Evolutionary conservation across 352 stramenopile genomes (phyloP).

Genomic region (Phytophthora aleatoria): DNA sequence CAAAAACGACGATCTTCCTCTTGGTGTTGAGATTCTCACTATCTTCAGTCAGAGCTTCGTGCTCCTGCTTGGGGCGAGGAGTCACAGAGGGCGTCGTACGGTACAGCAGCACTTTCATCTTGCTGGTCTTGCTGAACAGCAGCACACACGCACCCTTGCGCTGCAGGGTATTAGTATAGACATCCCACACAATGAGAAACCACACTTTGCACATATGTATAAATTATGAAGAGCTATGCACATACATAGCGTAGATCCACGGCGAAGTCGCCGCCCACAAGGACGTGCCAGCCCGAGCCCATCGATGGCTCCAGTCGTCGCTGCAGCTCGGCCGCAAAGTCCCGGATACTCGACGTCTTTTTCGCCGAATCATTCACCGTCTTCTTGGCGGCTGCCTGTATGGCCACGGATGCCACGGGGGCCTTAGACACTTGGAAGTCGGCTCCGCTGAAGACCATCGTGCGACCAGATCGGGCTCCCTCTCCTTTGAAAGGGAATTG

Average conservation of each 20-base stretch:
- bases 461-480: slow-evolving; percentile 3
- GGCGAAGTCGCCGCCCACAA: slow-evolving; percentile 69
- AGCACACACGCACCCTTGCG: slow-evolving; percentile 72
- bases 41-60: slow-evolving; percentile 28
- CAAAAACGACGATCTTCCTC: slow-evolving; percentile 56
- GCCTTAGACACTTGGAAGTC: slow-evolving; percentile 71
- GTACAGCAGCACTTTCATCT: slow-evolving; percentile 79
- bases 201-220: slow-evolving; percentile 2
- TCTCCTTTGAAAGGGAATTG: slow-evolving; percentile 6
- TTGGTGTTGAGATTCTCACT: slow-evolving; percentile 22
- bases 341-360: slow-evolving; percentile 62
- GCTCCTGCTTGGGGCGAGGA: slow-evolving; percentile 38
- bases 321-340: slow-evolving; percentile 55
- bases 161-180: slow-evolving; percentile 30
- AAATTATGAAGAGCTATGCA: not conserved
- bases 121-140: slow-evolving; percentile 59
- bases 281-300: slow-evolving; percentile 70
- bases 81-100: slow-evolving; percentile 55
- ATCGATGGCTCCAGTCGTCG: slow-evolving; percentile 47
- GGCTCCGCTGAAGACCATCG: slow-evolving; percentile 56
- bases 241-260: slow-evolving; percentile 83
- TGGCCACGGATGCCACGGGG: slow-evolving; percentile 44
- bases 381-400: slow-evolving; percentile 52
- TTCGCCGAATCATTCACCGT: slow-evolving; percentile 57
- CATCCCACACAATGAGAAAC: not conserved